These are phyloP conservation scores for Trichoderma sp. DNA, from an alignment of 2,329 filamentous ascomycete species.

Conservation along the genomic window DNA sequence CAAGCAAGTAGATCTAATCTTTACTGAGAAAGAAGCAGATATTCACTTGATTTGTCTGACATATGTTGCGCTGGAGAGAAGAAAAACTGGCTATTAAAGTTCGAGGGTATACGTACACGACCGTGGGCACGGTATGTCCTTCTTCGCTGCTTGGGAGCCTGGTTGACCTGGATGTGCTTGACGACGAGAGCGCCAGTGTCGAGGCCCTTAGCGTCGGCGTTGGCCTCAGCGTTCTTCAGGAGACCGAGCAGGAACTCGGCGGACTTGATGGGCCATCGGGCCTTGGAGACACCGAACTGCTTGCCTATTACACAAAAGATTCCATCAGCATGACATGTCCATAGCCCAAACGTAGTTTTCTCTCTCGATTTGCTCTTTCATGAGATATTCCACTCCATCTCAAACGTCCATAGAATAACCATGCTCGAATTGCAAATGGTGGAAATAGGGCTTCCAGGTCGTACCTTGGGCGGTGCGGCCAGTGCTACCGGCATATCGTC, in stretches of 20 bases:
- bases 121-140: conserved; percentile 99
- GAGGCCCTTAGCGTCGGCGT: conserved; percentile 94
- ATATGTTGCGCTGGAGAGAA: neutral
- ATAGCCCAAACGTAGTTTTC: neutral
- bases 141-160: conserved; percentile 98
- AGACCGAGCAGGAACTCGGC: conserved; percentile 97
- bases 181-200: conserved; percentile 96
- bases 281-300: conserved; percentile 96
- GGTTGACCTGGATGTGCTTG: conserved; percentile 99
- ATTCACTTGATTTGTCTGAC: neutral
- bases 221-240: conserved; percentile 96
- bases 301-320: conserved; percentile 67
- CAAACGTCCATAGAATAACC: neutral
- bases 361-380: neutral
- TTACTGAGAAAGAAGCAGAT: neutral
- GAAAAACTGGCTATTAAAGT: neutral
- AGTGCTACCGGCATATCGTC: conserved; percentile 93
- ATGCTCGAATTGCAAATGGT: neutral
- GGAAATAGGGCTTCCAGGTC: conserved; percentile 41
- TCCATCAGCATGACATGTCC: conserved; percentile 33
- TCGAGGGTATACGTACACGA: conserved; percentile 72
- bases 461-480: conserved; percentile 97
- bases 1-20: neutral
- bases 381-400: neutral
- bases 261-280: conserved; percentile 99